These are phyloP conservation scores for Sarocladium strictum DNA, from an alignment of 2,329 filamentous ascomycete species.

Conservation along the genomic window DNA sequence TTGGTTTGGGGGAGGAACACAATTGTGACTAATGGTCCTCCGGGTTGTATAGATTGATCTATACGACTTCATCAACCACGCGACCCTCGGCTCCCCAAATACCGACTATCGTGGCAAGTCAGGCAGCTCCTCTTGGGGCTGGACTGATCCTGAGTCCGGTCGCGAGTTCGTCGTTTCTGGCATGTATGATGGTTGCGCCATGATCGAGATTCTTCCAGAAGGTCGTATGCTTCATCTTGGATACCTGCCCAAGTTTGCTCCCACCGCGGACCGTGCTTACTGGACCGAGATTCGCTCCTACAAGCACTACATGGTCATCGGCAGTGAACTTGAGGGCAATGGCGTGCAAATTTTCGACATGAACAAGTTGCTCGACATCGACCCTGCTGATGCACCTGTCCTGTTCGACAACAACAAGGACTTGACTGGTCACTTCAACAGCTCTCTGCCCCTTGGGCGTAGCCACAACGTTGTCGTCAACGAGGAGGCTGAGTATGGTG, in stretches of 20 bases:
- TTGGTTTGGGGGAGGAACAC: too few species aligned
- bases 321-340: constrained; percentile 37
- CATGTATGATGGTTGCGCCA: constrained; percentile 34
- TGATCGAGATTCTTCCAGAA: constrained; percentile 35
- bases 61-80: constrained; percentile 48
- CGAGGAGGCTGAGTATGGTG: constrained; percentile 36
- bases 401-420: constrained; percentile 23
- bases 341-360: constrained; percentile 58
- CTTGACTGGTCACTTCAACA: constrained; percentile 25
- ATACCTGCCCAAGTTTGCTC: constrained; percentile 22
- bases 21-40: not conserved
- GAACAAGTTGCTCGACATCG: constrained; percentile 37
- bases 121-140: constrained; percentile 32
- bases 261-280: constrained; percentile 13
- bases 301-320: constrained; percentile 27
- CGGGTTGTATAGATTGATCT: constrained; percentile 35
- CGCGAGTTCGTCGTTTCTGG: constrained; percentile 17
- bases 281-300: constrained; percentile 32
- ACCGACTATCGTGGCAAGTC: constrained; percentile 16
- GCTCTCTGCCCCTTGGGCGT: constrained; percentile 26
- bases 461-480: constrained; percentile 45
- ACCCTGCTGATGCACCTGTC: constrained; percentile 28
- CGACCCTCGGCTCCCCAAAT: constrained; percentile 38
- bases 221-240: constrained; percentile 38
- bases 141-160: constrained; percentile 33